A percentile compares a stretch with the other conserved stretches of the same genome.
These are phyloP conservation scores for Auricularia heimuer DNA, from an alignment of 768 basidiomycete genomes.

Conservation along the genomic window DNA sequence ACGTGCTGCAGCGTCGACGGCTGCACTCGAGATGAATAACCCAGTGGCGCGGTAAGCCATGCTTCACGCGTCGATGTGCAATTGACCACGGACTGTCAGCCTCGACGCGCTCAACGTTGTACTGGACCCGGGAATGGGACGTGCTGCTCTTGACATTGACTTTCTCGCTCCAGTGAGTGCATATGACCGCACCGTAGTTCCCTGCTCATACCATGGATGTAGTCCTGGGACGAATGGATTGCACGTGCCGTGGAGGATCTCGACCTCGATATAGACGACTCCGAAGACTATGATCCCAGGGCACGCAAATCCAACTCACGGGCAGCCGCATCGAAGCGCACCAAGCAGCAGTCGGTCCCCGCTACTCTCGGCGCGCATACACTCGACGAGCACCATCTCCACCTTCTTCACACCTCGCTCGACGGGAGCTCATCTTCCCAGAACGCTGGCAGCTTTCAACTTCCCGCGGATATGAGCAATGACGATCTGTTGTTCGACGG, in stretches of 20 bases:
- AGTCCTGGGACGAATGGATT: neutral
- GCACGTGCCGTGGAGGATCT: neutral
- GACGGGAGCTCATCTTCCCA: constrained; percentile 45
- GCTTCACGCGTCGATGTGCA: neutral
- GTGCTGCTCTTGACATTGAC: constrained; percentile 17
- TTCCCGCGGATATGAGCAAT: constrained; percentile 22
- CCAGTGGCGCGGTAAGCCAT: constrained; percentile 46
- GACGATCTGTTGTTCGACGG: constrained; percentile 42
- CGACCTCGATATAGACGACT: neutral
- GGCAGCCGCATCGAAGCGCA: neutral
- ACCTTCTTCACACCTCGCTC: constrained; percentile 54
- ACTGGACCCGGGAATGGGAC: constrained; percentile 15
- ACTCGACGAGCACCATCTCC: constrained; percentile 61
- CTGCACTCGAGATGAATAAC: constrained; percentile 63
- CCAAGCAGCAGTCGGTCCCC: neutral
- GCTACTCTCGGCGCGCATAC: constrained; percentile 35
- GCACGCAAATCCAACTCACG: neutral
- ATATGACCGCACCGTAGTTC: neutral
- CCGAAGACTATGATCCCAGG: neutral
- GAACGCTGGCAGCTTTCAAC: constrained; percentile 27
- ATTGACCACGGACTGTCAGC: constrained; percentile 11
- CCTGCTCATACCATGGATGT: neutral
- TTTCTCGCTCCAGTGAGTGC: constrained; percentile 10
- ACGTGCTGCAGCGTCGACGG: constrained; percentile 33
- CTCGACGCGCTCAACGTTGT: constrained; percentile 25